phyloP scores from a whole-genome alignment of 1,139 yeast species.

The Candida mesenterica region DNA sequence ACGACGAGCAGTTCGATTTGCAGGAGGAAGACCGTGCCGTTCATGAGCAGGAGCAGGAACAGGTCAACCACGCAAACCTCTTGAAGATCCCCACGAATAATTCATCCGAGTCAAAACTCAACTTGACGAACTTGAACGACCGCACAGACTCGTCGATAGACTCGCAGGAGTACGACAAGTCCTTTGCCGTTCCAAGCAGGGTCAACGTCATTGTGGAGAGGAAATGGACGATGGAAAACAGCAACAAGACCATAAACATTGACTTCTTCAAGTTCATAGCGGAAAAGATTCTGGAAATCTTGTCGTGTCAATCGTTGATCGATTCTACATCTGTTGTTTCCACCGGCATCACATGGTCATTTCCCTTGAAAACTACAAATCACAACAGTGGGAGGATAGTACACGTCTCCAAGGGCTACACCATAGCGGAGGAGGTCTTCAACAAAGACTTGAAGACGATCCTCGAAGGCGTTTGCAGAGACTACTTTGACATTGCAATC shows the following conservation, averaged over 20 bases:
- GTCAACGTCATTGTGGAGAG: conserved; percentile 32
- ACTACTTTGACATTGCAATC: conserved; percentile 24
- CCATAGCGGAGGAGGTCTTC: conserved; percentile 37
- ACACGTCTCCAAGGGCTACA: conserved; percentile 53
- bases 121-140: conserved; percentile 7
- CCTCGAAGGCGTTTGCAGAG: conserved; percentile 31
- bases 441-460: conserved; percentile 42
- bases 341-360: conserved; percentile 59
- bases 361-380: conserved; percentile 47
- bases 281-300: conserved; percentile 29
- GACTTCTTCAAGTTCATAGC: conserved; percentile 44
- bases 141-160: conserved; percentile 10
- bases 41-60: background rate
- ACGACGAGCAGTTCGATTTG: conserved; percentile 7
- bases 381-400: conserved; percentile 47
- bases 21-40: conserved; percentile 3
- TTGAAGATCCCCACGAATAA: conserved; percentile 8
- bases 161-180: conserved; percentile 6
- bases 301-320: conserved; percentile 28
- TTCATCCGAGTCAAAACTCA: conserved; percentile 10
- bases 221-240: conserved; percentile 43
- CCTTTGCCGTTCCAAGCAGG: conserved; percentile 14
- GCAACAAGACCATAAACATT: conserved; percentile 35
- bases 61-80: conserved; percentile 1
- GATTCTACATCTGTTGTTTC: conserved; percentile 21